Evolutionary conservation across 345 rosid genomes (phyloP), one percentile per base, ranked within the genome.

Genomic region (Brassica carinata): DNA sequence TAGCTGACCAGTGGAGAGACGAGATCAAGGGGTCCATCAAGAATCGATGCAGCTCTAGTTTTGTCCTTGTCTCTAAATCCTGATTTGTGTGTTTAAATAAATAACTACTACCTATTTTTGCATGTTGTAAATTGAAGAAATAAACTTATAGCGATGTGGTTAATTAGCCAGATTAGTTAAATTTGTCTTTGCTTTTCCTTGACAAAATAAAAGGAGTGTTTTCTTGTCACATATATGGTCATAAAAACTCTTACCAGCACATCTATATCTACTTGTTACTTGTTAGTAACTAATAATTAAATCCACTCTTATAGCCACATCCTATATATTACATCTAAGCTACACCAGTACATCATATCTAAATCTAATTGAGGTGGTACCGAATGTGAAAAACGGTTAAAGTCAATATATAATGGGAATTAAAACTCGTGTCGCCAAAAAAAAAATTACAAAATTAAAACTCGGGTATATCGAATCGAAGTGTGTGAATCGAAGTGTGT

Each of bases 1-100:
- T 95, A 48, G 86, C 86, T 23, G 81, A 82, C 65, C 90, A 89
- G 67, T 89, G 91, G 92, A 87, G 82, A 75, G 70, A 80, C 26
- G 66, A 65, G 67, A 48, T 55, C 71, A 66, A 74, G 71, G 79
- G 87, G 58, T 55, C 75, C 53, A 75, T 71, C 14, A 75, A 45
- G 30, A 79, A 48, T 15, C 19, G 67, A 67, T 71, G 66, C 67
- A 80, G 76, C 84, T 85, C 90, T 82, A 85, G 76, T 83, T 71
- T 84, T 78, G 83, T 87, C 83, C 76, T 73, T 8, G 65, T 86
- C 77, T 43, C 81, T 66, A 30, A 31, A 2, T 71, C 74, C 57
- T 77, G 51, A 77, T 73, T 72, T 45, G 5, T 34, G 27, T 74
- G 33, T 26, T 11, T 27, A 61, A 43, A 51, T 26, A 8, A 3